phyloP scores from a whole-genome alignment of 306 rosid genomes.

The Dryas alaskensis region DNA sequence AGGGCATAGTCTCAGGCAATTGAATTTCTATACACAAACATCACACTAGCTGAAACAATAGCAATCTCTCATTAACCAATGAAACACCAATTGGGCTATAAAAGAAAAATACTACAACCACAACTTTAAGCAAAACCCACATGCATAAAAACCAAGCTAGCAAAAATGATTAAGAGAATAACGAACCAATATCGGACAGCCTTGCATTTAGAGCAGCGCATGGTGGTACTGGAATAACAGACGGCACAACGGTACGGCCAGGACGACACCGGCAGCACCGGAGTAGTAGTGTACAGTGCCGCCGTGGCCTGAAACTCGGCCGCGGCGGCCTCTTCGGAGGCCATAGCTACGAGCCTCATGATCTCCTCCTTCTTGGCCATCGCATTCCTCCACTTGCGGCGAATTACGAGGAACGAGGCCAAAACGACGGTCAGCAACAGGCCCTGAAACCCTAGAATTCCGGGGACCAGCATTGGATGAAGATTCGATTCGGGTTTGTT shows the following conservation, averaged over 20 bases:
- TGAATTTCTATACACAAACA: neutral
- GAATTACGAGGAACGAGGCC: conserved; percentile 36
- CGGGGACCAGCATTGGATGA: conserved; percentile 31
- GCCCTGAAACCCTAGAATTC: conserved; percentile 58
- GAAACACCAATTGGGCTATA: neutral
- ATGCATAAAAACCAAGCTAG: neutral
- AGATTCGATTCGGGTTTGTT: neutral
- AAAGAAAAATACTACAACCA: neutral
- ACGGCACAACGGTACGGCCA: conserved; percentile 42
- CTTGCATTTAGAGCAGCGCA: conserved; percentile 64
- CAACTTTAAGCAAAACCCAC: too few relatives aligned
- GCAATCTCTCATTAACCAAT: neutral
- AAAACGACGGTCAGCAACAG: conserved; percentile 30
- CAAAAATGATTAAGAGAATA: neutral
- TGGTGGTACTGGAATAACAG: conserved; percentile 51
- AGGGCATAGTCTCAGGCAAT: neutral
- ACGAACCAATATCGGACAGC: conserved; percentile 61
- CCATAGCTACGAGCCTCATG: conserved; percentile 35
- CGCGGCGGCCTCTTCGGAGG: conserved; percentile 40
- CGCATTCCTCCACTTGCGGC: conserved; percentile 46
- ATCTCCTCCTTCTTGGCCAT: conserved; percentile 46
- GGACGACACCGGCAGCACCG: conserved; percentile 15
- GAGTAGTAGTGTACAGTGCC: conserved; percentile 7
- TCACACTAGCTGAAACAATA: neutral
- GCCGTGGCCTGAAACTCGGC: conserved; percentile 32